A percentile compares a stretch with the other conserved stretches of the same genome.
Conservation (phyloP, 2,329 filamentous ascomycete species). For the Daldinia sp. region DNA sequence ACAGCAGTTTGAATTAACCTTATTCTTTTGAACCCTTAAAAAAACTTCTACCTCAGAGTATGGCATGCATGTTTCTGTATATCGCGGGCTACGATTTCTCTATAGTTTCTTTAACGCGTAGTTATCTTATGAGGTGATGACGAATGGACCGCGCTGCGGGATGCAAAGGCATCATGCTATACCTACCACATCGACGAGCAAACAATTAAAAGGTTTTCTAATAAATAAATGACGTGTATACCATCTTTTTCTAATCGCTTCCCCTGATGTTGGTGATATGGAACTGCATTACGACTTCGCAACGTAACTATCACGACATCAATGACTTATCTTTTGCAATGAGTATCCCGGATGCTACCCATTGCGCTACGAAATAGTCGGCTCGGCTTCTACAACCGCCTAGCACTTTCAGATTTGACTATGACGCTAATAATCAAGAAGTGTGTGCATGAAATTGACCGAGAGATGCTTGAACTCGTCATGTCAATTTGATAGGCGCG, state of each 20-base stretch:
- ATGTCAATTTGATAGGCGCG: not conserved
- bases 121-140: not conserved
- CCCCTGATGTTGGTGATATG: not conserved
- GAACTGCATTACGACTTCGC: constrained; percentile 12
- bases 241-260: not conserved
- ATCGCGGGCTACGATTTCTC: not conserved
- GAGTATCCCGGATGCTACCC: not conserved
- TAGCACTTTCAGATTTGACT: not conserved
- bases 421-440: constrained; percentile 10
- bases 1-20: not conserved
- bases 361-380: not conserved
- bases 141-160: not conserved
- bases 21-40: not conserved
- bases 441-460: not conserved
- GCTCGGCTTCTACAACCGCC: not conserved
- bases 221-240: constrained; percentile 12
- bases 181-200: too few species aligned
- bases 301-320: constrained; percentile 35
- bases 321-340: not conserved
- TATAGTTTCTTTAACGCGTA: not conserved
- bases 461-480: constrained; percentile 9
- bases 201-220: constrained; percentile 8
- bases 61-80: not conserved
- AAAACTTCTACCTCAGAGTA: not conserved
- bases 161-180: not conserved